Evolutionary conservation across 164 flowering plant genomes (phyloP).

Genomic region (Euptelea pleiosperma): DNA sequence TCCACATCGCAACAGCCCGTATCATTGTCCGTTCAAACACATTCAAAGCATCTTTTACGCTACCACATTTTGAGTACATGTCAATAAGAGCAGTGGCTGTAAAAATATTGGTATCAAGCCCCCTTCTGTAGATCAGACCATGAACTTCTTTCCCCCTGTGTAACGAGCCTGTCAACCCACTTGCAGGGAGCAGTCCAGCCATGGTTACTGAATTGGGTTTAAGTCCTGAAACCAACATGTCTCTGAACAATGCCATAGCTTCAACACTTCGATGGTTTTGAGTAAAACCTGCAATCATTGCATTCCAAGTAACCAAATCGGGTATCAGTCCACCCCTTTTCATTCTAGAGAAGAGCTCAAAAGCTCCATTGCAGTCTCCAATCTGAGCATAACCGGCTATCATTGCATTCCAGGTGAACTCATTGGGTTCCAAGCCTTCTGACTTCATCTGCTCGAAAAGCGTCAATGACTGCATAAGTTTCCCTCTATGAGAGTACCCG

Average conservation of each 20-base stretch:
- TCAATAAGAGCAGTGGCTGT: constrained; percentile 55
- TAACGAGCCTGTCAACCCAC: constrained; percentile 39
- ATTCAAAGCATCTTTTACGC: constrained; percentile 37
- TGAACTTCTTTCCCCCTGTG: constrained; percentile 54
- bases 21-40: constrained; percentile 37
- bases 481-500: constrained; percentile 41
- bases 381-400: constrained; percentile 24
- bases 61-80: constrained; percentile 55
- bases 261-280: constrained; percentile 33
- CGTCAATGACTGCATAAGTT: constrained; percentile 15
- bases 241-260: constrained; percentile 44
- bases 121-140: constrained; percentile 41
- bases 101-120: constrained; percentile 40
- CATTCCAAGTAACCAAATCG: constrained; percentile 51
- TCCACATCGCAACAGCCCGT: constrained; percentile 51
- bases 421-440: constrained; percentile 54
- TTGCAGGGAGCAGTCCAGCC: constrained; percentile 57
- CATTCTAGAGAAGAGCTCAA: constrained; percentile 38
- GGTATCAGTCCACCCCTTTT: constrained; percentile 44
- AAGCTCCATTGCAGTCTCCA: constrained; percentile 40
- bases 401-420: constrained; percentile 51
- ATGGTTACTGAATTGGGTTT: constrained; percentile 58
- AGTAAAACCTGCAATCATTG: constrained; percentile 37
- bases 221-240: constrained; percentile 47
- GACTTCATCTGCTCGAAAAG: constrained; percentile 27